phyloP scores from a whole-genome alignment of 768 basidiomycete species.

The Guyanaporus albipodus region DNA sequence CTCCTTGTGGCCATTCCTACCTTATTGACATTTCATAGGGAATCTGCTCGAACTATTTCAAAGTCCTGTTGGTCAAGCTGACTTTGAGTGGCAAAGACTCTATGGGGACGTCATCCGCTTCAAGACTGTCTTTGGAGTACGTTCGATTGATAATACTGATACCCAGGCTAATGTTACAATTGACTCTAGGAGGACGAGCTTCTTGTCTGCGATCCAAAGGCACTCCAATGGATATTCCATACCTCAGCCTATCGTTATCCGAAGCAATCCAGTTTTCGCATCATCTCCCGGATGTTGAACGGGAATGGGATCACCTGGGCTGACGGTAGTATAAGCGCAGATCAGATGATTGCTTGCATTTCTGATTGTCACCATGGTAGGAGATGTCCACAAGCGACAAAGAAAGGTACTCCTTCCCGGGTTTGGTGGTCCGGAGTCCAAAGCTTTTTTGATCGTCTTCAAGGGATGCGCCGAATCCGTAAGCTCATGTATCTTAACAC shows the following conservation, averaged over 20 bases:
- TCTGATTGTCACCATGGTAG: constrained; percentile 8
- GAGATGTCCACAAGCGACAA: constrained; percentile 50
- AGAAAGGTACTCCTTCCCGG: constrained; percentile 52
- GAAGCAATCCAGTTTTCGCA: constrained; percentile 32
- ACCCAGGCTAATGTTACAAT: no score
- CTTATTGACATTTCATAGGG: constrained; percentile 24
- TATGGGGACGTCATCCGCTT: constrained; percentile 31
- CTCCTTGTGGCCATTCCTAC: constrained; percentile 8
- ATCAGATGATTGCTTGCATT: constrained; percentile 6
- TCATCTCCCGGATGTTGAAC: constrained; percentile 10
- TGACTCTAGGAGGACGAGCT: constrained; percentile 45
- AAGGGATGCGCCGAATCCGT: constrained; percentile 32
- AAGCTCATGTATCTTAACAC: neutral
- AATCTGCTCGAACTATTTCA: constrained; percentile 29
- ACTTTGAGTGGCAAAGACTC: constrained; percentile 29
- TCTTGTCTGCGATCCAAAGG: constrained; percentile 47
- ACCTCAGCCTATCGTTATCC: constrained; percentile 41
- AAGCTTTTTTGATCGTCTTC: constrained; percentile 49
- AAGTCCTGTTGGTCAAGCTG: constrained; percentile 22
- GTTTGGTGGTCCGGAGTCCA: constrained; percentile 50
- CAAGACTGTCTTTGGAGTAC: constrained; percentile 26
- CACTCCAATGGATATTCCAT: constrained; percentile 37
- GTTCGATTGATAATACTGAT: neutral
- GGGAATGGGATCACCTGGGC: constrained; percentile 40
- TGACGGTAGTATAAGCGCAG: constrained; percentile 35